Base-by-base conservation (phyloP, 1,284 basidiomycete species). In the Grifola frondosa region DNA sequence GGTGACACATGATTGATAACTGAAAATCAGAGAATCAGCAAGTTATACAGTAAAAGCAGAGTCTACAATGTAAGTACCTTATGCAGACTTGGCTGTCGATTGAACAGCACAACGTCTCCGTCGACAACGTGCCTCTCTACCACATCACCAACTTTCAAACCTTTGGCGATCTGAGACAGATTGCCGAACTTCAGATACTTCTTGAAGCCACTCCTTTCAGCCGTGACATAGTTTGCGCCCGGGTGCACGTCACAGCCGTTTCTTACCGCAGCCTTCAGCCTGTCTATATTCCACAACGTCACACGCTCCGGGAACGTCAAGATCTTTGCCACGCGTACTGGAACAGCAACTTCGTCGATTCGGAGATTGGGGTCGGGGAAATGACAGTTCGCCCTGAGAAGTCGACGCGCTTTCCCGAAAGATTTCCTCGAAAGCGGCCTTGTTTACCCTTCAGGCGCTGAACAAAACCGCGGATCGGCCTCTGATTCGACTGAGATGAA, bases 361-460 rank as follows among this genome's bases (percentile, higher is more conserved):
- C 91, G 86, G 52, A 99, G 71, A 64, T 99, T 99, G 9, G 97
- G 97, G 65, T 99, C 96, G 0, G 96, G 96, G 92, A 95, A 60
- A 99, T 99, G 66, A 99, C 96, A 6, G 96, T 99, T 58, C 97
- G 87, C 16, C 87, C 96, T 2, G 94, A 97, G 62, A 99, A 99
- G 66, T 99, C 96, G 56, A 99, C 96, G 66, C 96, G 91, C 67
- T 99, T 99, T 49, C 96, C 96, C 0, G 94, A 97, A 16, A 99
- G 75, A 64, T 99, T 99, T 22, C 96, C 96, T 65, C 97, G 81
- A 71, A 99, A 99, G 44, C 96, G 92, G 58, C 96, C 97, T 66
- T 97, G 93, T 66, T 99, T 99, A 34, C 96, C 96, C 70, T 99
- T 99, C 45, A 99, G 74, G n/a, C 97, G 88, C 63, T 99, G 96